Percentiles rank a stretch among this genome's conserved stretches.
Evolutionary conservation across 805 yeast genomes (phyloP).

Genomic region (Pichia manshurica): DNA sequence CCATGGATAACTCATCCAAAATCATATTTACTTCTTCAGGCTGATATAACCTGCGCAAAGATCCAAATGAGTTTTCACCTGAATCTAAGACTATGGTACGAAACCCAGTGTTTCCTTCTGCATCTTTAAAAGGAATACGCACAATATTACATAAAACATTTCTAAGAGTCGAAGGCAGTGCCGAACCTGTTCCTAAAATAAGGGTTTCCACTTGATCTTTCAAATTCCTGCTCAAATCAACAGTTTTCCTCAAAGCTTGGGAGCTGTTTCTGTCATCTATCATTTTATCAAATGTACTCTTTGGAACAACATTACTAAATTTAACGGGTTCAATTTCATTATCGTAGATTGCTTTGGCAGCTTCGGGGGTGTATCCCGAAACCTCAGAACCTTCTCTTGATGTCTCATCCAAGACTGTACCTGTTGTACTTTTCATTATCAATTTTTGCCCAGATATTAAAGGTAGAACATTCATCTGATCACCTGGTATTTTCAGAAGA

Average conservation of each 20-base stretch:
- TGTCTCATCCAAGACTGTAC: conserved; percentile 6
- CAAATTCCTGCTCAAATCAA: conserved; percentile 25
- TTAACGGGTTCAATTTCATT: conserved; percentile 21
- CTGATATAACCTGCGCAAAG: conserved; percentile 58
- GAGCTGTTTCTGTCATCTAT: conserved; percentile 3
- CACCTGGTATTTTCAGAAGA: conserved; percentile 22
- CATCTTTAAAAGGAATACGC: conserved; percentile 49
- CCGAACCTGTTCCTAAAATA: conserved; percentile 90
- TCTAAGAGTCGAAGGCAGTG: conserved; percentile 76
- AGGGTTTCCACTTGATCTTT: conserved; percentile 56
- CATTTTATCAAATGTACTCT: conserved; percentile 11
- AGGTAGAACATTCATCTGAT: conserved; percentile 19
- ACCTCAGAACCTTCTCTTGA: conserved; percentile 7
- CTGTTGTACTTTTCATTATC: conserved; percentile 18
- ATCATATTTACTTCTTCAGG: conserved; percentile 35
- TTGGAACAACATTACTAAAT: conserved; percentile 9
- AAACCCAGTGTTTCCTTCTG: conserved; percentile 15
- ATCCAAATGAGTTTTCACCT: conserved; percentile 89
- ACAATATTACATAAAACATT: conserved; percentile 80
- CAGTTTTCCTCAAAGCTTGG: conserved; percentile 5
- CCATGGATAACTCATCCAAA: conserved; percentile 54
- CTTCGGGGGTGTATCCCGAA: conserved; percentile 17
- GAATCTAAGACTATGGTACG: conserved; percentile 71
- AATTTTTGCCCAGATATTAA: conserved; percentile 27
- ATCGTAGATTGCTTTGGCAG: conserved; percentile 23